Evolutionary conservation across 2,329 filamentous ascomycete genomes (phyloP).

Genomic region (Camptophora hylomeconis): DNA sequence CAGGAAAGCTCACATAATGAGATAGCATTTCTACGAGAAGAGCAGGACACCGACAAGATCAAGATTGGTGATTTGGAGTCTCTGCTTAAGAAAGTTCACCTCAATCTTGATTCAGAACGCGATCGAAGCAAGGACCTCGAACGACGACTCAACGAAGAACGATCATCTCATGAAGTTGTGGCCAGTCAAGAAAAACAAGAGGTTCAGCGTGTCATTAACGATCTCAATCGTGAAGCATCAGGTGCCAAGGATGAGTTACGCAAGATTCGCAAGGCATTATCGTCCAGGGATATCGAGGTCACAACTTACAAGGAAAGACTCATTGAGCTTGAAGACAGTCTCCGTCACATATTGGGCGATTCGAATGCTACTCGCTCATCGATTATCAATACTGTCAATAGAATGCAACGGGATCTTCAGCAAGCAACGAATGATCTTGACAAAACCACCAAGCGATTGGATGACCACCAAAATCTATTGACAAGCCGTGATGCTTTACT

Average conservation of each 20-base stretch:
- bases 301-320: slow-evolving; percentile 83
- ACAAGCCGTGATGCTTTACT: slow-evolving; percentile 79
- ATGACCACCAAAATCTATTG: slow-evolving; percentile 84
- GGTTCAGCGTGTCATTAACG: slow-evolving; percentile 82
- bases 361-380: slow-evolving; percentile 74
- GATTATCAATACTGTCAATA: slow-evolving; percentile 73
- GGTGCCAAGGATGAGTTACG: slow-evolving; percentile 75
- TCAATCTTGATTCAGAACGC: slow-evolving; percentile 69
- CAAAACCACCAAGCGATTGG: slow-evolving; percentile 57
- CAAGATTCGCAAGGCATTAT: slow-evolving; percentile 68
- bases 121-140: slow-evolving; percentile 62
- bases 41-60: slow-evolving; percentile 96
- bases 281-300: slow-evolving; percentile 74
- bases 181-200: slow-evolving; percentile 87
- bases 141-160: slow-evolving; percentile 62
- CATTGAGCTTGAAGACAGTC: slow-evolving; percentile 76
- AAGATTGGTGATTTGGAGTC: slow-evolving; percentile 90
- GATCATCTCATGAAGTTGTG: slow-evolving; percentile 74
- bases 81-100: slow-evolving; percentile 63
- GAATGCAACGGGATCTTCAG: slow-evolving; percentile 78
- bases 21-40: slow-evolving; percentile 87
- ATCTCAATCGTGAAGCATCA: slow-evolving; percentile 74
- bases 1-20: slow-evolving; percentile 86
- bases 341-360: slow-evolving; percentile 78
- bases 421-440: slow-evolving; percentile 73